Evolutionary conservation across 1,284 basidiomycete genomes (phyloP).

Genomic region (Austropuccinia psidii): DNA sequence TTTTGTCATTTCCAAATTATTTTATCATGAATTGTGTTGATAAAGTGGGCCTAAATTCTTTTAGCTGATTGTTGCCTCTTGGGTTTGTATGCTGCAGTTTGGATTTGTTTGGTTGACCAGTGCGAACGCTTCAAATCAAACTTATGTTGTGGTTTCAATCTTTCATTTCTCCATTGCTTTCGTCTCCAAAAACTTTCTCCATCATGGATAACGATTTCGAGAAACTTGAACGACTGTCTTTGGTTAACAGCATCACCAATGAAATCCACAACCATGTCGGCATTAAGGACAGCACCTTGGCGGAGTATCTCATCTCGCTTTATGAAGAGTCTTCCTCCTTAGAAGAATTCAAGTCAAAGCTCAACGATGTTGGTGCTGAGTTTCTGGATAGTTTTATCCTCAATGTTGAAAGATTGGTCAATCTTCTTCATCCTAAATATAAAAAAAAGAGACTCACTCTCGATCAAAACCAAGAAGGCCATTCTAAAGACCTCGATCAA

Average conservation of each 20-base stretch:
- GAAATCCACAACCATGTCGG: slow-evolving; percentile 72
- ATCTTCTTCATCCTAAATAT: slow-evolving; percentile 91
- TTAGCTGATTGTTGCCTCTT: no score
- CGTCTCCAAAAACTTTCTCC: no score
- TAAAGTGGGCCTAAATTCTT: no score
- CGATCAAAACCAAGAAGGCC: slow-evolving; percentile 39
- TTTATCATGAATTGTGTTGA: no score
- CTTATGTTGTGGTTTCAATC: no score
- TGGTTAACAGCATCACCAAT: slow-evolving; percentile 79
- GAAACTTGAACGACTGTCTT: slow-evolving; percentile 75
- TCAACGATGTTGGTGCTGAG: slow-evolving; percentile 70
- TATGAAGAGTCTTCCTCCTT: slow-evolving; percentile 75
- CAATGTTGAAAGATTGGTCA: slow-evolving; percentile 86
- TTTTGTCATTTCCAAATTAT: no score
- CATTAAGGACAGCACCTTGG: slow-evolving; percentile 78
- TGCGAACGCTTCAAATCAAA: no score
- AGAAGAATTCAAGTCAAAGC: slow-evolving; percentile 69
- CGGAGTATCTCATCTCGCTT: slow-evolving; percentile 88
- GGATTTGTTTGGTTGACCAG: no score
- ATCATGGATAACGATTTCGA: slow-evolving; percentile 36
- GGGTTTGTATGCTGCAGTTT: no score
- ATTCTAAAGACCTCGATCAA: slow-evolving; percentile 49
- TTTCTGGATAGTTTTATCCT: slow-evolving; percentile 84
- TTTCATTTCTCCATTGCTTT: no score
- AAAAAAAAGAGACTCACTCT: slow-evolving; percentile 56